Evolutionary conservation across 2,329 filamentous ascomycete genomes (phyloP).

Genomic region (Colletotrichum viniferum): DNA sequence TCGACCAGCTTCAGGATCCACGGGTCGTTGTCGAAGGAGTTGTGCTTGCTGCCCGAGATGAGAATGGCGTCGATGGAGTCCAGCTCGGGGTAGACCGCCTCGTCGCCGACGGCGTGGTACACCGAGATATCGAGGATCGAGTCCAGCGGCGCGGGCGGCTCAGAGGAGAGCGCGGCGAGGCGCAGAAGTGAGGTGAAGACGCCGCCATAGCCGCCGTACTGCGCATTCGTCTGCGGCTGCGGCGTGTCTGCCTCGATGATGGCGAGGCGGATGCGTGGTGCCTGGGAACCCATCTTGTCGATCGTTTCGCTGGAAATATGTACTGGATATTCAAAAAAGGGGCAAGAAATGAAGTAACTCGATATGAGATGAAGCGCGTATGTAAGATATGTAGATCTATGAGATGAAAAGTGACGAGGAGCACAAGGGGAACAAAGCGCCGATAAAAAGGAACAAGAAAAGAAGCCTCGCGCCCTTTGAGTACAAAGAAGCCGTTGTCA

Average conservation of each 20-base stretch:
- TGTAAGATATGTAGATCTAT: not conserved
- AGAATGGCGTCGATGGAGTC: constrained; percentile 81
- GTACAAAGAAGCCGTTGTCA: not conserved
- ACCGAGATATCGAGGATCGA: constrained; percentile 62
- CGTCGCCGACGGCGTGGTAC: constrained; percentile 73
- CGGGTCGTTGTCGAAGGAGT: constrained; percentile 73
- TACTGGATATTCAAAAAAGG: not conserved
- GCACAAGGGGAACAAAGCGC: not conserved
- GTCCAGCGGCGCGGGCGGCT: constrained; percentile 42
- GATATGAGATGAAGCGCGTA: not conserved
- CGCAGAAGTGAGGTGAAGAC: constrained; percentile 68
- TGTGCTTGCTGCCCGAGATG: constrained; percentile 77
- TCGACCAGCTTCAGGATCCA: constrained; percentile 80
- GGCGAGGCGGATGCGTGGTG: constrained; percentile 73
- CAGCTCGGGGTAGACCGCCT: constrained; percentile 72
- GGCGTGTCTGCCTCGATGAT: constrained; percentile 89
- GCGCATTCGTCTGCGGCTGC: constrained; percentile 63
- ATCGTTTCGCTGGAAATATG: not conserved
- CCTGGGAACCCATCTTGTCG: constrained; percentile 21
- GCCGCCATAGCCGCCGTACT: constrained; percentile 75
- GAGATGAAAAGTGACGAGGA: not conserved
- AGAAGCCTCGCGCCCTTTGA: not conserved
- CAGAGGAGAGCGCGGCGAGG: constrained; percentile 53
- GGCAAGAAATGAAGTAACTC: not conserved
- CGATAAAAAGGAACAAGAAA: not conserved